These are phyloP conservation scores for Aspergillus diversus DNA, from an alignment of 495 filamentous ascomycete species.

Conservation along the genomic window DNA sequence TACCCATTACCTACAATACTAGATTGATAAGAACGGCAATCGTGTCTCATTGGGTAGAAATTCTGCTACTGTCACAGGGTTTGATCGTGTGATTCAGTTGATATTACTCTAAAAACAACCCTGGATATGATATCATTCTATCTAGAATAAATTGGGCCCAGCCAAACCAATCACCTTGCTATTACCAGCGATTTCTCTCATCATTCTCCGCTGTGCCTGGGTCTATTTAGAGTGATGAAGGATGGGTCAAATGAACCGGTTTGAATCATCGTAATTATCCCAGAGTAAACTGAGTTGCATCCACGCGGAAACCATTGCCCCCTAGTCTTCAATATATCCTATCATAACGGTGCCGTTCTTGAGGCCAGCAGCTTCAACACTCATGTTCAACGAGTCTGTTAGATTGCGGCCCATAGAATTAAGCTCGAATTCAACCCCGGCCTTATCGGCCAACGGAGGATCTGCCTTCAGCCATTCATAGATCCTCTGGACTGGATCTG, in stretches of 20 bases:
- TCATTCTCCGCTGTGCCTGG: background rate
- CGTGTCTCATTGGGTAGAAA: too few species aligned
- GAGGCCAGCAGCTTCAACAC: slow-evolving; percentile 80
- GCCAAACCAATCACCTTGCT: background rate
- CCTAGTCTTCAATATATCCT: slow-evolving; percentile 74
- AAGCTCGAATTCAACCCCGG: slow-evolving; percentile 80
- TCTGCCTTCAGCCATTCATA: slow-evolving; percentile 97
- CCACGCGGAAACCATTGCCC: background rate
- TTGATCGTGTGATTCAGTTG: too few species aligned
- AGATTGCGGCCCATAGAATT: slow-evolving; percentile 80
- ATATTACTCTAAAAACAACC: background rate
- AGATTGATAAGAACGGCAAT: too few species aligned
- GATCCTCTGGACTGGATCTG: slow-evolving; percentile 79
- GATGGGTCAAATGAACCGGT: background rate
- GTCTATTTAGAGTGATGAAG: background rate
- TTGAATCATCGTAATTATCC: background rate
- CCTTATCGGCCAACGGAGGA: slow-evolving; percentile 68
- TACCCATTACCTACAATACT: too few species aligned
- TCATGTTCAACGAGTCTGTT: slow-evolving; percentile 70
- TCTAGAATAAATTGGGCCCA: background rate
- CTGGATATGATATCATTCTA: background rate
- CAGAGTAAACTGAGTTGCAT: background rate
- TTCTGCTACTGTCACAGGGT: too few species aligned
- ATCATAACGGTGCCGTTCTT: slow-evolving; percentile 93
- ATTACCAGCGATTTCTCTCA: background rate